Conservation (phyloP, 2,329 filamentous ascomycete genomes). For the Aspergillus japonicus region DNA sequence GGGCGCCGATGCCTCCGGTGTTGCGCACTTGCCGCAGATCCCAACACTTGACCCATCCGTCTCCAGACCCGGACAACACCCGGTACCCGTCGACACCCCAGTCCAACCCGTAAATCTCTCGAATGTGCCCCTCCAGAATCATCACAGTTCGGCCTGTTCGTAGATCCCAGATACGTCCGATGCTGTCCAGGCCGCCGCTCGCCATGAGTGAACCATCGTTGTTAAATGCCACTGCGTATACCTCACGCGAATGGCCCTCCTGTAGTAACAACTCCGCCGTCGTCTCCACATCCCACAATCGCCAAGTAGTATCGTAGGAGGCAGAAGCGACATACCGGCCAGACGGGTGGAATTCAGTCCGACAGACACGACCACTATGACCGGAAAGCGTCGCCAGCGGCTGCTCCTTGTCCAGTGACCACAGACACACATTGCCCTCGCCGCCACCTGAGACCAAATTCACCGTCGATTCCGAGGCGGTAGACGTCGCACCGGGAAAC, state of each 20-base stretch:
- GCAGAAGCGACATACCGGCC: conserved; percentile 87
- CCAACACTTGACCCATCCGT: conserved; percentile 98
- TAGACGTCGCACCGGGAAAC: conserved; percentile 77
- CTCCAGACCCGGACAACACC: conserved; percentile 87
- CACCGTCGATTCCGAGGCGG: conserved; percentile 68
- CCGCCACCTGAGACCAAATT: conserved; percentile 90
- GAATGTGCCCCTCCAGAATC: conserved; percentile 90
- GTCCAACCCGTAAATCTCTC: conserved; percentile 88
- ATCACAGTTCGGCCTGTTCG: conserved; percentile 90
- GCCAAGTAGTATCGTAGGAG: conserved; percentile 95
- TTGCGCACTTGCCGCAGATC: conserved; percentile 86
- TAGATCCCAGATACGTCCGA: conserved; percentile 93
- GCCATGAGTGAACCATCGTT: conserved; percentile 85
- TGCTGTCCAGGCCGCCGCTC: conserved; percentile 89
- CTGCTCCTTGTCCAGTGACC: conserved; percentile 83
- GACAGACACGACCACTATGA: conserved; percentile 82
- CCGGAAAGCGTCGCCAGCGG: conserved; percentile 79
- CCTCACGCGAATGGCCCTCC: conserved; percentile 91
- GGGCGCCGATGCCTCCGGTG: conserved; percentile 82
- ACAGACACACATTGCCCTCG: conserved; percentile 83
- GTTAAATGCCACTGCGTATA: conserved; percentile 88
- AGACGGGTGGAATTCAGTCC: conserved; percentile 91
- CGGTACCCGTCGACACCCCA: conserved; percentile 90
- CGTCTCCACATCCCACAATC: conserved; percentile 89
- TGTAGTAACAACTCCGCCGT: conserved; percentile 81